A percentile compares a stretch with the other conserved stretches of the same genome.
Evolutionary conservation across 345 rosid genomes (phyloP).

Genomic region (Theobroma cacao): DNA sequence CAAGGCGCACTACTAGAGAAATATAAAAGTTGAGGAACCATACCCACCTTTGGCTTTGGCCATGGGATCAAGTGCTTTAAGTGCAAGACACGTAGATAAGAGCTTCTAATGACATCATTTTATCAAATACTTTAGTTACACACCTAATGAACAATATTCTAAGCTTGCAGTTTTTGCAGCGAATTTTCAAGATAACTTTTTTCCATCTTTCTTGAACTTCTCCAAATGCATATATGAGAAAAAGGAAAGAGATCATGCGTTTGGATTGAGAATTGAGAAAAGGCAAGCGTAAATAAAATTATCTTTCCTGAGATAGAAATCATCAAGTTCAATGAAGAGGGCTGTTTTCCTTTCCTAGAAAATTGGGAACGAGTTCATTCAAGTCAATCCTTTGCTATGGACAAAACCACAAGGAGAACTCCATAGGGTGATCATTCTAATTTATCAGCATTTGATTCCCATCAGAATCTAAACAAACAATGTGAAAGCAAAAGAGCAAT

Average conservation of each 20-base stretch:
- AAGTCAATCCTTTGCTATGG: neutral
- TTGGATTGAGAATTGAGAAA: neutral
- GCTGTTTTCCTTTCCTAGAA: neutral
- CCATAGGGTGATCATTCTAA: no score
- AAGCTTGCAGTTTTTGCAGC: neutral
- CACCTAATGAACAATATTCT: neutral
- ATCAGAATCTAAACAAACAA: neutral
- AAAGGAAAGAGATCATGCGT: neutral
- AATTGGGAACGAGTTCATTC: neutral
- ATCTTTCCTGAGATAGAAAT: neutral
- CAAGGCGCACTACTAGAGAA: neutral
- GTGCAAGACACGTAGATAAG: constrained; percentile 4
- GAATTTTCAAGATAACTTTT: neutral
- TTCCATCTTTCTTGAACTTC: neutral
- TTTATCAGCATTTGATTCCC: neutral
- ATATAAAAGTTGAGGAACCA: neutral
- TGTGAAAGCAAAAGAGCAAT: neutral
- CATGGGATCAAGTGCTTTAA: neutral
- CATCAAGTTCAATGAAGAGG: no score
- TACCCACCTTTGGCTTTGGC: neutral
- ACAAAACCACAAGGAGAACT: neutral
- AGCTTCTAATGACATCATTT: neutral
- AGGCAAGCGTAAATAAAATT: neutral
- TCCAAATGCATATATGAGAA: neutral
- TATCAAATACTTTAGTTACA: neutral